Base-by-base conservation (phyloP, 2,329 filamentous ascomycete genomes). In the Diaporthe capsici region DNA sequence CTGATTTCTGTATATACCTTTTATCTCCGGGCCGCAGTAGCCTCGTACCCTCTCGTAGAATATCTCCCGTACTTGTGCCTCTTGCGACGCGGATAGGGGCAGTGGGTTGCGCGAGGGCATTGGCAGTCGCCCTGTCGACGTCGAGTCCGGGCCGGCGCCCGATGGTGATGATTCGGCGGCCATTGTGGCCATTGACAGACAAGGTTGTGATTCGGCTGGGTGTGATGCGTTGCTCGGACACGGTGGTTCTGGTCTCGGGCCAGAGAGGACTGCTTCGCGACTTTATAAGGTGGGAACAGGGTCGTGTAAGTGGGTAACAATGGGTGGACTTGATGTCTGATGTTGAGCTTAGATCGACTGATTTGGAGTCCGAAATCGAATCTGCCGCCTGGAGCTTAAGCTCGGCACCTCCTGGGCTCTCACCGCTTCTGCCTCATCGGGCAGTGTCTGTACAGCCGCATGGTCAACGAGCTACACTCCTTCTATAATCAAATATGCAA, bases 61-160 rank as follows among this genome's bases (percentile, higher is more conserved):
- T 13, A 97, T 86, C 79, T 95, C 93, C 80, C 94, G 91, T 74
- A 97, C 94, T 85, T 97, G 94, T 5, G 91, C 88, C 88, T 97
- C 95, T 84, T 97, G 95, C 31, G 92, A 89, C 15, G 95, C 91
- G 37, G 94, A 96, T 75, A 98, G 89, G 39, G 96, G 96, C 58
- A 98, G 87, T 22, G 96, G 96, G 81, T 96, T 97, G 79, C 91
- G 90, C 58, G 91, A 92, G 31, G 92, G 92, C 81, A 92, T 86
- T 31, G 84, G 80, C 49, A 85, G 79, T 39, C 79, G 79, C 61
- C 79, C 78, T 5, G 81, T 77, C n/a, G 78, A 77, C 37, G 74
- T 70, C 51, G 47, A 71, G 53, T 47, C 44, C 60, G 61, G 61
- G 63, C 82, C 81, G 79, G 82, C 77, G 73, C 82, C 80, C 49